Evolutionary conservation across 768 basidiomycete species (phyloP).

Genomic region (Paxillus involutus): DNA sequence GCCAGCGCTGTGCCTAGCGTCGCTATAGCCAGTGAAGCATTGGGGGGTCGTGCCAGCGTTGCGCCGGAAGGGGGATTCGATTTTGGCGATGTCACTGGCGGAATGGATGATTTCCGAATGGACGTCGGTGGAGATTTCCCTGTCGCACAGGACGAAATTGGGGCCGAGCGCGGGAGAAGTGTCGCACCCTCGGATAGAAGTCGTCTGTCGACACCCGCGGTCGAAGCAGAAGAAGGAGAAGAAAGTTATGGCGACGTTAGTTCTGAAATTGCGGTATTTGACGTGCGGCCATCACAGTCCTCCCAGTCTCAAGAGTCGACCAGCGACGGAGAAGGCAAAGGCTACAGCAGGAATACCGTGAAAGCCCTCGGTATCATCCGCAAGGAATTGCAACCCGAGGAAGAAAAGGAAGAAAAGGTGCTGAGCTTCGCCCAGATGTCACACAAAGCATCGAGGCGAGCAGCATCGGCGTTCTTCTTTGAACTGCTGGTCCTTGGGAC

Average conservation of each 20-base stretch:
- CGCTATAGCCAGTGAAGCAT: constrained; percentile 53
- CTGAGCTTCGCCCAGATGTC: constrained; percentile 81
- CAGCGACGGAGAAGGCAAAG: constrained; percentile 57
- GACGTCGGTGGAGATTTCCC: constrained; percentile 53
- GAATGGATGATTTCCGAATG: constrained; percentile 72
- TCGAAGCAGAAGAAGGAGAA: constrained; percentile 62
- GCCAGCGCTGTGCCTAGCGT: constrained; percentile 62
- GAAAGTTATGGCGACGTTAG: constrained; percentile 65
- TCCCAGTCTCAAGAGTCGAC: constrained; percentile 47
- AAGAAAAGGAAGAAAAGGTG: constrained; percentile 52
- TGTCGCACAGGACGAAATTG: constrained; percentile 30
- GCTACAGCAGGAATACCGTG: constrained; percentile 87
- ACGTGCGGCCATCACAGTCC: constrained; percentile 56
- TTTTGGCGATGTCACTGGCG: constrained; percentile 55
- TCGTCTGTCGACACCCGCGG: constrained; percentile 66
- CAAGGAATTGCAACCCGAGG: constrained; percentile 61
- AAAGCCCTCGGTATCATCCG: constrained; percentile 79
- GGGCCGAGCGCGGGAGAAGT: constrained; percentile 45
- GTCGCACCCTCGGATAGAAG: constrained; percentile 55
- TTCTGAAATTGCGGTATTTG: constrained; percentile 84
- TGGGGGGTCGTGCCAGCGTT: constrained; percentile 52
- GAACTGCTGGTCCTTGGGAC: constrained; percentile 94
- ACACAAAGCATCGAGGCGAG: constrained; percentile 85
- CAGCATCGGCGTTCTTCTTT: constrained; percentile 96
- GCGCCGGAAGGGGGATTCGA: constrained; percentile 60